Evolutionary conservation across 257 asterid species (phyloP), one percentile per base, ranked within the genome.

Genomic region (Solanum lycopersicoides): DNA sequence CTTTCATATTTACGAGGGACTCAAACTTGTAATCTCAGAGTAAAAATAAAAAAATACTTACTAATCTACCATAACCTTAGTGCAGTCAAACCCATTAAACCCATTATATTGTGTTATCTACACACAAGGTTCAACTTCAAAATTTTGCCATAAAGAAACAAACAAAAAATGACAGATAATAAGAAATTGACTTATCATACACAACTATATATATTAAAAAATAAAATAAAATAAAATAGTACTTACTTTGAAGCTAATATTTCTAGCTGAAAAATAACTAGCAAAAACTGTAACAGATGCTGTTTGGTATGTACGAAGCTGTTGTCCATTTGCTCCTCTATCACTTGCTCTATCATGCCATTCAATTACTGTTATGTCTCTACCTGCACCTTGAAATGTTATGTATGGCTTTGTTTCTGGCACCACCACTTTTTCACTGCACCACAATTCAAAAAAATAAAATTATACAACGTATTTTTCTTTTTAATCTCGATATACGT

Each of bases 331-430:
- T 4, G 95, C 91, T 39, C 98, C 99, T 18, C 88, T 91, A 82
- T 96, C 99, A 15, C 96, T 86, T 2, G 99, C 99, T 87, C 98
- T 88, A 9, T 96, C 99, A 4, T 96, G 99, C 99, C 99, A 96
- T 72, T 96, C 98, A 47, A 96, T 93, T 75, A 94, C 93, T 21
- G 98, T 96, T 73, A 30, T 87, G 3, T 95, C 99, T 42, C 97
- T 90, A 9, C 99, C 99, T 13, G 89, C 98, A 2, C 99, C 99
- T 91, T 95, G 83, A 41, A 96, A 92, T 18, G 97, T 96, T 44
- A 96, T 93, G 92, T 90, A 96, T 42, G 98, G 94, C 76, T 96
- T 96, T n/a, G 94, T 10, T 59, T 93, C 95, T 83, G 99, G 98
- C 82, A 96, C 96, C 93, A 91, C 92, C 93, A 96, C 99, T 84